These are phyloP conservation scores for Lolium rigidum DNA, from an alignment of 176 grass and related monocot genomes.

Conservation along the genomic window DNA sequence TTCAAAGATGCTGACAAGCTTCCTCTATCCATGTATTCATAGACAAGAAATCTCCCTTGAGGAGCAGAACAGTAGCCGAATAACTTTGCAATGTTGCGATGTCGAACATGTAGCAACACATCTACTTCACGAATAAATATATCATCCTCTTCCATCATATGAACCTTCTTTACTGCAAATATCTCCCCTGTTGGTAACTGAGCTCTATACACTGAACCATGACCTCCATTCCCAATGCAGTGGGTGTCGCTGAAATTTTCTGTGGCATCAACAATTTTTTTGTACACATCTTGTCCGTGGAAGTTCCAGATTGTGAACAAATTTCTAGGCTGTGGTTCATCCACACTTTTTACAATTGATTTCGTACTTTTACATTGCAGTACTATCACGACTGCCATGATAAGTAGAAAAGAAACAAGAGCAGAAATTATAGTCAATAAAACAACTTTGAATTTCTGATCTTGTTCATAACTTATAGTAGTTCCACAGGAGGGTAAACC, in stretches of 20 bases:
- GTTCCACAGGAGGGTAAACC: neutral
- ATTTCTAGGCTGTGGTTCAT: neutral
- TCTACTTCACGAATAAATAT: no score
- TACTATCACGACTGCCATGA: neutral
- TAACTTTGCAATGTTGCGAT: no score
- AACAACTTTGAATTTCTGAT: neutral
- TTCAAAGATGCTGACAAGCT: no score
- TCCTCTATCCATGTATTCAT: no score
- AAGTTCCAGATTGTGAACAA: conserved; percentile 14
- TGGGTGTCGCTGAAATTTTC: neutral
- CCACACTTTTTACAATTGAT: neutral
- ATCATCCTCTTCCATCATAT: no score
- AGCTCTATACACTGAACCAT: no score
- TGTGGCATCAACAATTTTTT: neutral
- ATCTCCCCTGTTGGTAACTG: no score
- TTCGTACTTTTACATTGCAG: neutral
- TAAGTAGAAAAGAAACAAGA: neutral
- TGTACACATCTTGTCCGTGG: neutral
- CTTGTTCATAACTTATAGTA: neutral
- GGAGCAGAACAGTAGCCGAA: no score
- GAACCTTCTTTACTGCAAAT: no score
- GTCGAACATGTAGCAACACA: no score
- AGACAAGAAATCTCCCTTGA: no score
- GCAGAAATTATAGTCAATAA: neutral
- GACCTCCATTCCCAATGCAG: neutral